phyloP scores from a whole-genome alignment of 2,329 filamentous ascomycete species.

The Emmonsiellopsis sp. region DNA sequence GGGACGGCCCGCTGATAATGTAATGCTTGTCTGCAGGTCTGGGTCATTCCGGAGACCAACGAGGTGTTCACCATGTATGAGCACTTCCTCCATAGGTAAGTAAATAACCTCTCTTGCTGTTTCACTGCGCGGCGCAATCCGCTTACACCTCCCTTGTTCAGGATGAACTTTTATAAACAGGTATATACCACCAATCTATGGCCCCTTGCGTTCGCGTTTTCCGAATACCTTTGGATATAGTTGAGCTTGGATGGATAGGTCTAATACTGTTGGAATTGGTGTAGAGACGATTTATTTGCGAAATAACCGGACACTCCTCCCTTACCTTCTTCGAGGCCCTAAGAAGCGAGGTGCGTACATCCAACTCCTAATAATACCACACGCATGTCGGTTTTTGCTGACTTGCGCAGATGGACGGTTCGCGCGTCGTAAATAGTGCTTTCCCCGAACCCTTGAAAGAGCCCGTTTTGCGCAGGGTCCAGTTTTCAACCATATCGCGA shows the following conservation, averaged over 20 bases:
- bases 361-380: not conserved
- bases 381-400: constrained; percentile 13
- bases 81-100: constrained; percentile 72
- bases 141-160: constrained; percentile 33
- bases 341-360: constrained; percentile 67
- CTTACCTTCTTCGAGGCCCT: constrained; percentile 88
- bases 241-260: not conserved
- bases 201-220: not conserved
- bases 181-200: constrained; percentile 33
- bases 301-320: constrained; percentile 87
- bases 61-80: constrained; percentile 88
- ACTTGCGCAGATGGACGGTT: constrained; percentile 57
- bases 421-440: constrained; percentile 77
- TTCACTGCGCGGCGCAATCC: not conserved
- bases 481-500: constrained; percentile 79
- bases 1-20: too few species aligned
- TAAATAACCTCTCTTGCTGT: not conserved
- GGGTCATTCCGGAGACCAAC: constrained; percentile 80
- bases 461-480: constrained; percentile 79
- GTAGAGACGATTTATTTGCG: constrained; percentile 83
- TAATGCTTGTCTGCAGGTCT: constrained; percentile 52
- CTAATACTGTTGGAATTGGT: not conserved
- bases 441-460: constrained; percentile 89
- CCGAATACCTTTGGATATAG: not conserved
- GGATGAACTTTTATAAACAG: constrained; percentile 90